A percentile compares a stretch with the other conserved stretches of the same genome.
These are phyloP conservation scores for Gossypium aridum DNA, from an alignment of 441 rosid genomes.

Conservation along the genomic window DNA sequence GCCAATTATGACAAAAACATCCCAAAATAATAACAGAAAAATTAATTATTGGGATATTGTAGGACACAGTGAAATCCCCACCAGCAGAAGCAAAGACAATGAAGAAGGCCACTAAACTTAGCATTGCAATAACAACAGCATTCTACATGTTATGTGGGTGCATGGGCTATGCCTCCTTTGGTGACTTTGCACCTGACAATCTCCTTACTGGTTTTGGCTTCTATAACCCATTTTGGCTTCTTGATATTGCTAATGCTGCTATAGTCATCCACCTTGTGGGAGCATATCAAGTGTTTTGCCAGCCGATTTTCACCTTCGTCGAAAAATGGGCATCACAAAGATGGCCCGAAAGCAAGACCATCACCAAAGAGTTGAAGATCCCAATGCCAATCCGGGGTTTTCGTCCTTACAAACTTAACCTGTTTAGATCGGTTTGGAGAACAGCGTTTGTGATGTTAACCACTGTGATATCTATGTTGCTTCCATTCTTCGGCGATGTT, in stretches of 20 bases:
- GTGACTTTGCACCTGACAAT: conserved; percentile 73
- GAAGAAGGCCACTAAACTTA: conserved; percentile 53
- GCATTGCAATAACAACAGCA: conserved; percentile 53
- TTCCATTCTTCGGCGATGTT: conserved; percentile 85
- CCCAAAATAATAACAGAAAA: background rate
- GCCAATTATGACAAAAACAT: too few relatives aligned
- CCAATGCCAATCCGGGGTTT: conserved; percentile 48
- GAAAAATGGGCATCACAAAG: conserved; percentile 42
- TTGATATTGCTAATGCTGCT: conserved; percentile 72
- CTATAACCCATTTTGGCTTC: conserved; percentile 76
- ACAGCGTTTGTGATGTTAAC: conserved; percentile 54
- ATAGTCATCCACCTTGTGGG: conserved; percentile 71
- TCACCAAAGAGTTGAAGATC: conserved; percentile 35
- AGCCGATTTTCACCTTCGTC: conserved; percentile 58
- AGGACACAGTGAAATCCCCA: conserved; percentile 69
- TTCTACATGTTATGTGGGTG: conserved; percentile 77
- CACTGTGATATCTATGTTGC: conserved; percentile 58
- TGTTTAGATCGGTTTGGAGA: conserved; percentile 68
- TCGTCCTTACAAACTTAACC: conserved; percentile 41
- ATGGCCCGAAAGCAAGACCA: conserved; percentile 61
- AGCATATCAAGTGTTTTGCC: conserved; percentile 86
- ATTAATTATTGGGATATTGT: conserved; percentile 7
- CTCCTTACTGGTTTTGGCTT: conserved; percentile 89
- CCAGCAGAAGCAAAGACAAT: conserved; percentile 70
- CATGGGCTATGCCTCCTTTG: conserved; percentile 79